These are phyloP conservation scores for Limonium bicolor DNA, from an alignment of 148 eudicot species.

Conservation along the genomic window DNA sequence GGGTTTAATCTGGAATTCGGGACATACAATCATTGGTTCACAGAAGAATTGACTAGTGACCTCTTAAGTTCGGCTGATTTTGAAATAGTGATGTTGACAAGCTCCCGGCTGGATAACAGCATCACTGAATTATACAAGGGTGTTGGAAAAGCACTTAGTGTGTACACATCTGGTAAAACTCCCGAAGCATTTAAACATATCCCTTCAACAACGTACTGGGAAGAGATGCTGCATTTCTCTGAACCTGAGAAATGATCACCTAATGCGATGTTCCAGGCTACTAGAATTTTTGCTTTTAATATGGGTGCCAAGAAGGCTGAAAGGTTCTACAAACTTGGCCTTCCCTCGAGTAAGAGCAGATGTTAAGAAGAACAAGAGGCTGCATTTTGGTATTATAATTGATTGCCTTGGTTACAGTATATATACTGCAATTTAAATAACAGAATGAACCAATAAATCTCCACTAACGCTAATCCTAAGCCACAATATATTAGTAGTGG, in stretches of 20 bases:
- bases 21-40: too few species aligned
- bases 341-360: conserved; percentile 84
- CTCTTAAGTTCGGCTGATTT: too few species aligned
- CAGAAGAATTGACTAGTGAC: too few species aligned
- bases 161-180: conserved; percentile 63
- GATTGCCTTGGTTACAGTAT: too few species aligned
- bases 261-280: conserved; percentile 72
- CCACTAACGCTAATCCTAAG: too few species aligned
- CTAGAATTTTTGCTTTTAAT: conserved; percentile 87
- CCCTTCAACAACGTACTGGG: conserved; percentile 56
- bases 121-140: conserved; percentile 62
- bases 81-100: too few species aligned
- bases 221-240: conserved; percentile 66
- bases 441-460: too few species aligned
- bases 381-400: too few species aligned
- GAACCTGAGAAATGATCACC: conserved; percentile 97
- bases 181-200: conserved; percentile 79
- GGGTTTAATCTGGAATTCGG: too few species aligned
- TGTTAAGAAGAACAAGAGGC: conserved; percentile 59
- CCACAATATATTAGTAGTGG: too few species aligned
- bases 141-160: conserved; percentile 58
- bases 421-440: too few species aligned
- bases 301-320: conserved; percentile 68
- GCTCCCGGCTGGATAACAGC: conserved; percentile 47
- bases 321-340: conserved; percentile 66